A percentile compares a stretch with the other conserved stretches of the same genome.
These are phyloP conservation scores for Tilletiopsis washingtonensis DNA, from an alignment of 1,284 basidiomycete species.

Conservation along the genomic window DNA sequence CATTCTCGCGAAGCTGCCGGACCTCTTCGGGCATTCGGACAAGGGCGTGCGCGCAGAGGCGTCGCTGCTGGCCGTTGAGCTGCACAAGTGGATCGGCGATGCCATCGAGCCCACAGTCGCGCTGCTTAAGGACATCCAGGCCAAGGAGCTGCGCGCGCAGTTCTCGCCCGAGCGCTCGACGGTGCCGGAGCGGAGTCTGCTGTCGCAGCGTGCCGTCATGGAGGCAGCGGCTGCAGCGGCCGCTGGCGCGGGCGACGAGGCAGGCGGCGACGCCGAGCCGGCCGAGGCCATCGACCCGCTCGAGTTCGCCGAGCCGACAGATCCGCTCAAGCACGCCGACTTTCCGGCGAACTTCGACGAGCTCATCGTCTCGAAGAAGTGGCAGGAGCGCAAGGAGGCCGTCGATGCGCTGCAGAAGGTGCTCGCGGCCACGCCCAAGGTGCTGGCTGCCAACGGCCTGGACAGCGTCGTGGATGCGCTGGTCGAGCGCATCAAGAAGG, in stretches of 20 bases:
- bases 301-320: conserved; percentile 72
- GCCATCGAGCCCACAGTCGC: conserved; percentile 76
- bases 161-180: conserved; percentile 82
- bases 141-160: conserved; percentile 85
- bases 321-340: conserved; percentile 66
- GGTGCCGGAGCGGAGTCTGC: conserved; percentile 67
- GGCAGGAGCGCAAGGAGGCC: conserved; percentile 87
- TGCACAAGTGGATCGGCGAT: conserved; percentile 84
- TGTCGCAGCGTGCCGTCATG: conserved; percentile 56
- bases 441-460: conserved; percentile 62
- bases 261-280: conserved; percentile 46
- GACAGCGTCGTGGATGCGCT: conserved; percentile 67
- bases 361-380: conserved; percentile 78
- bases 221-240: conserved; percentile 16
- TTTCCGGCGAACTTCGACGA: conserved; percentile 47
- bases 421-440: conserved; percentile 64
- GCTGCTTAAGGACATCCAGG: conserved; percentile 97
- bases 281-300: conserved; percentile 62
- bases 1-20: conserved; percentile 76
- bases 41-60: conserved; percentile 94
- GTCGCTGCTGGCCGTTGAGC: conserved; percentile 62
- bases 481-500: conserved; percentile 72
- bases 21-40: conserved; percentile 90
- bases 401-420: conserved; percentile 73
- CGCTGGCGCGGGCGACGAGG: conserved; percentile 9